Base-by-base conservation (phyloP, 257 asterid genomes). In the Przewalskia tangutica region DNA sequence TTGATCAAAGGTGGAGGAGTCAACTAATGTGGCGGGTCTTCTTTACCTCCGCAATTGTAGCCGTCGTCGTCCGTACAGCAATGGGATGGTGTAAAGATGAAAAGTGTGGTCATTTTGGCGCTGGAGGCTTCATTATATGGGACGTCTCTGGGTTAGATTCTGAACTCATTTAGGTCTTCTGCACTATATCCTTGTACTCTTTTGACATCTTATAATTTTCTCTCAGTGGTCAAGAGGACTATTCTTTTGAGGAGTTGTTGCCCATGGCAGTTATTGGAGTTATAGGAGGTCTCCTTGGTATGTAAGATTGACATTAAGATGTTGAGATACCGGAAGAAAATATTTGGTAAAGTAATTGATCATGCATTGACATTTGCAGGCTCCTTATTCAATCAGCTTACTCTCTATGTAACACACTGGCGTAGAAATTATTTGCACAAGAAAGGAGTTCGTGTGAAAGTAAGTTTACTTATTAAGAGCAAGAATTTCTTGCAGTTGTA, bases 21-120 rank as follows among this genome's bases (percentile, higher is more conserved):
- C 98, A 94, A 88, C 98, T 96, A 48, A 92, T 96, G 99, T 96
- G 99, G 99, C 97, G 99, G 75, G 99, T 94, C 81, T 96, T 96
- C 85, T 96, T 96, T 85, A 96, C 99, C 34, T 93, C 99, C 77
- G 99, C 99, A 78, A 91, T 96, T 87, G 98, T 94, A 85, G 99
- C 94, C 83, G 97, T 96, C 88, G 98, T 96, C 82, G 93, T 96
- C 64, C 97, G 98, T 84, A 89, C 93, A 12, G 93, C 98, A 81
- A 96, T 96, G 98, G 98, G 97, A 20, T 94, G 98, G 99, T 96
- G 99, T 84, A 93, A 83, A 87, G 91, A 97, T 88, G 99, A 98
- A 81, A 93, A 96, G 67, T 96, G 99, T 87, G 99, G 99, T 63
- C 99, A 94, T 90, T 96, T 96, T 88, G 99, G 99, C 48, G 89